Evolutionary conservation across 768 basidiomycete genomes (phyloP), one percentile per base, ranked within the genome.

Genomic region (Ephemerocybe angulata): DNA sequence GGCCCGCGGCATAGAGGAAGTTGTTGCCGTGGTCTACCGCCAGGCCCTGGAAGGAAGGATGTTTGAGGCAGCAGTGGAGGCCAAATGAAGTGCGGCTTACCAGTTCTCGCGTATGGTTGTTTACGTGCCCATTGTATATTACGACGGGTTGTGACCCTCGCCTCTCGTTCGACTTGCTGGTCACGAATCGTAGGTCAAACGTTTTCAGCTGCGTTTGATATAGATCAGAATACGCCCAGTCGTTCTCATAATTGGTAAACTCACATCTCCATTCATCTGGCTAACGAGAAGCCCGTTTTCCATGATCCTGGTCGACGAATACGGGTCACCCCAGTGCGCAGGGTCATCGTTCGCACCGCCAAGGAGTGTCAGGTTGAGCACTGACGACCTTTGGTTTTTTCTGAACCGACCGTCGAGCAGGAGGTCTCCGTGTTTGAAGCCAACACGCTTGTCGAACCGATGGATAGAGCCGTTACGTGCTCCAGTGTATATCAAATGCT

Each of bases 1-100:
- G 78, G 10, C 88, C 88, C 0, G 85, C 85, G 8, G 85, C 84
- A 55, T 88, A 88, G 17, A 92, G 62, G 48, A 85, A 78, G 27
- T 80, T 72, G 46, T 85, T 74, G 7, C 66, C 57, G 0, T 82
- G 78, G 58, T 89, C 87, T 17, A 82, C 62, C 1, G 79, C 71
- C 5, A 88, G 72, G 4, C 87, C 87, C 88, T 90, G 60, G 19
- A 22, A 29, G 41, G 3, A 38, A 52, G 30, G 27, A 63, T 17
- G 37, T 58, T 46, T 19, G 27, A 24, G 33, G 30, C 49, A 27
- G 52, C 51, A 17, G 25, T 49, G 29, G 46, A 41, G 6, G 13
- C 43, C 15, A 50, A 5, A 35, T 51, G 25, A 25, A 24, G 8
- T 31, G 24, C 3, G 70, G 35, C 82, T 58, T 60, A 88, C 87